Evolutionary conservation across 805 yeast genomes (phyloP).

Genomic region (Candida easanensis): DNA sequence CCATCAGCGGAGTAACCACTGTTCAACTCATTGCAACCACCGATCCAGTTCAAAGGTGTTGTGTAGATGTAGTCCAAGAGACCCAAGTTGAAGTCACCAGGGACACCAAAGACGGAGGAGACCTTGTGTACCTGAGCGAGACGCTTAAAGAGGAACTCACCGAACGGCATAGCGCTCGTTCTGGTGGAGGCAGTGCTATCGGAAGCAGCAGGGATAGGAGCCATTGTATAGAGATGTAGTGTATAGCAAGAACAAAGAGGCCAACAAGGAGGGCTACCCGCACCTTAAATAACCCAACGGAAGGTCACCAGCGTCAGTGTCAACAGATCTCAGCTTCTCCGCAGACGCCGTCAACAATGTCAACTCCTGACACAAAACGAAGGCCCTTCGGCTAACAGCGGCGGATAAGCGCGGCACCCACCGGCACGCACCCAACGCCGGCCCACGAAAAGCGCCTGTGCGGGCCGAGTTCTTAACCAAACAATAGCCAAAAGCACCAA

Average conservation of each 20-base stretch:
- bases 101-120: slow-evolving; percentile 68
- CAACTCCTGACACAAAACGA: background rate
- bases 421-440: background rate
- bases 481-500: background rate
- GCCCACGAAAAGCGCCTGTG: no score
- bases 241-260: background rate
- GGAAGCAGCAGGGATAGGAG: slow-evolving; percentile 8
- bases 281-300: background rate
- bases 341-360: background rate
- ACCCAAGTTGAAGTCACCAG: slow-evolving; percentile 72
- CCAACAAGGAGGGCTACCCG: background rate
- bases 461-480: no score
- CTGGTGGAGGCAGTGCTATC: background rate
- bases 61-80: slow-evolving; percentile 67
- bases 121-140: slow-evolving; percentile 50
- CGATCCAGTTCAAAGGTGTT: slow-evolving; percentile 63
- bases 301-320: background rate
- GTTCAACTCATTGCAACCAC: slow-evolving; percentile 85
- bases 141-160: slow-evolving; percentile 63
- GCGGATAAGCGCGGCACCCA: background rate
- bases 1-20: slow-evolving; percentile 93
- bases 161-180: slow-evolving; percentile 42
- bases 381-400: background rate
- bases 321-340: background rate
- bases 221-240: slow-evolving; percentile 5